These are phyloP conservation scores for Protostelium mycophagum DNA, from an alignment of 78 protist genomes.

Conservation along the genomic window DNA sequence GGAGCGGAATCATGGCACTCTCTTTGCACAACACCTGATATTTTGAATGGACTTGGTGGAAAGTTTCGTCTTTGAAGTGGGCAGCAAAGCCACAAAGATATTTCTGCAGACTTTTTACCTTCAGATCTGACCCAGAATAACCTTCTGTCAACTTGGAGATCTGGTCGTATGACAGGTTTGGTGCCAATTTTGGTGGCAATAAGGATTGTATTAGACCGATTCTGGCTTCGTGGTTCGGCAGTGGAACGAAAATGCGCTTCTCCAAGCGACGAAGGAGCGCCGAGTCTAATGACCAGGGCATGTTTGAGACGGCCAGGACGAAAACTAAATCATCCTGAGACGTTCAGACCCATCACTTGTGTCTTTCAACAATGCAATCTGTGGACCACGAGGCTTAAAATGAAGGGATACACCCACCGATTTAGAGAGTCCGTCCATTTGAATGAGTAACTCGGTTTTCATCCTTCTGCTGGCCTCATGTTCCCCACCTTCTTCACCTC, in stretches of 20 bases:
- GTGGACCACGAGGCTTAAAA: too few species aligned
- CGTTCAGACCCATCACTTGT: not conserved
- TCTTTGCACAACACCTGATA: constrained; percentile 32
- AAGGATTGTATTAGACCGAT: not conserved
- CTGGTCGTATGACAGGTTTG: not conserved
- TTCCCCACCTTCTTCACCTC: constrained; percentile 44
- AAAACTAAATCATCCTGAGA: not conserved
- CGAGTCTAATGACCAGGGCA: constrained; percentile 81
- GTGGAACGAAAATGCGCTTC: constrained; percentile 19
- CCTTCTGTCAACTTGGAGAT: constrained; percentile 8
- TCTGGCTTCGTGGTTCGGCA: constrained; percentile 9
- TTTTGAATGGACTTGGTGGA: not conserved
- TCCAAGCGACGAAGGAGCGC: constrained; percentile 63
- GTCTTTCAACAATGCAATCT: too few species aligned
- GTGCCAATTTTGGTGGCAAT: not conserved
- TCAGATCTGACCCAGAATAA: constrained; percentile 49
- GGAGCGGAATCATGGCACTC: constrained; percentile 59
- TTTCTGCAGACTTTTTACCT: not conserved
- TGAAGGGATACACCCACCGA: not conserved
- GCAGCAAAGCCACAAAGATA: too few species aligned
- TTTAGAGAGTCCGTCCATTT: constrained; percentile 55
- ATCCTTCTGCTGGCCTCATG: constrained; percentile 80
- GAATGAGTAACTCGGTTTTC: constrained; percentile 86
- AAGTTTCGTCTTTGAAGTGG: too few species aligned
- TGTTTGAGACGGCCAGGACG: constrained; percentile 68